Base-by-base conservation (phyloP, 495 filamentous ascomycete species). In the Penicillium daleae region DNA sequence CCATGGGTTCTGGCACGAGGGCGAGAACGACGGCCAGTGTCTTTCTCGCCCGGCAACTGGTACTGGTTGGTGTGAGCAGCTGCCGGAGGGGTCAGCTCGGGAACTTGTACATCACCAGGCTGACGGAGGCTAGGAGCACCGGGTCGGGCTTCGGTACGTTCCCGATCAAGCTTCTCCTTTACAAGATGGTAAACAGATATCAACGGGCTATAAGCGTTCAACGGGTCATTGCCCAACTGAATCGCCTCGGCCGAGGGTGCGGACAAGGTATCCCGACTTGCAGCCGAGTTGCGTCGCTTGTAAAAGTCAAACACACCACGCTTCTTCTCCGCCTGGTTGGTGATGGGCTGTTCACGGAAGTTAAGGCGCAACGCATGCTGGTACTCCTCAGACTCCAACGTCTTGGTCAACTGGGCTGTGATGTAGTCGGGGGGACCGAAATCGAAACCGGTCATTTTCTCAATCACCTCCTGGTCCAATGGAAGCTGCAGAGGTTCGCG, bases 401-500 rank as follows among this genome's bases (percentile, higher is more conserved):
- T 82, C 68, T 89, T 92, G 3, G 90, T 92, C 44, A 99, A 82
- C 68, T 97, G 90, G 5, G 84, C 74, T 35, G 83, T 85, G 68
- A 99, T 97, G 29, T 87, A 84, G 8, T 97, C 93, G 9, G 92
- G 80, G 0, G 90, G 78, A 1, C 95, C 95, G 75, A 99, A 99
- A 74, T 99, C 96, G 74, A 99, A 99, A 15, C 95, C 95, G 3
- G 91, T 96, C 95, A 99, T 99, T 63, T 91, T 92, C 59, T 90
- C 81, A 57, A 98, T 86, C 15, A 97, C 88, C 46, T 89, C 86
- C 0, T 85, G 81, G 71, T 99, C 94, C 26, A 99, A 79, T 1
- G 96, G 92, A 27, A 97, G 79, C 46, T 90, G 85, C 29, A 99
- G 71, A 33, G 95, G 92, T 64, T 97, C 93, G 31, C 95, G 89